A percentile compares a stretch with the other conserved stretches of the same genome.
These are phyloP conservation scores for Phialemoniopsis sp. DNA, from an alignment of 2,329 filamentous ascomycete genomes.

Conservation along the genomic window DNA sequence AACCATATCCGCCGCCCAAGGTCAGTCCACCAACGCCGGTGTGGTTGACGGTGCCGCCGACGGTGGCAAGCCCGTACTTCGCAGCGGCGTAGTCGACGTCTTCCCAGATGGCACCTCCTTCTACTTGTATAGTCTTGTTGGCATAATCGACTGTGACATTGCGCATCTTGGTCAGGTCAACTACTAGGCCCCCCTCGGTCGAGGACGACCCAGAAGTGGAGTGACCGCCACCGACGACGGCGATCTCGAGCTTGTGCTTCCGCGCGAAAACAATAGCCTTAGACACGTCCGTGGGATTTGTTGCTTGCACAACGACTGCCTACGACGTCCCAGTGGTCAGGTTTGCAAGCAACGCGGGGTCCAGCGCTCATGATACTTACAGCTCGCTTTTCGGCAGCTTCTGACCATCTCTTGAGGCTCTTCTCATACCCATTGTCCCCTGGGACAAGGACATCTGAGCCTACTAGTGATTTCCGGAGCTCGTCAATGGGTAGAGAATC, in stretches of 20 bases:
- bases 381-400: conserved; percentile 28
- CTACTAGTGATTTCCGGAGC: too few species aligned
- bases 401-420: conserved; percentile 31
- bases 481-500: too few species aligned
- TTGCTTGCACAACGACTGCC: conserved; percentile 39
- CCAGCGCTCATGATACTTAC: too few species aligned
- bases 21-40: conserved; percentile 58
- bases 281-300: conserved; percentile 31
- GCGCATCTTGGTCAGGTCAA: conserved; percentile 49
- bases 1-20: conserved; percentile 55
- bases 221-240: conserved; percentile 52
- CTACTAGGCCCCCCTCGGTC: conserved; percentile 46
- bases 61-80: conserved; percentile 48
- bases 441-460: too few species aligned
- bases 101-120: conserved; percentile 48
- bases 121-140: conserved; percentile 38
- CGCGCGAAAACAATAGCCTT: conserved; percentile 37
- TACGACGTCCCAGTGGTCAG: too few species aligned
- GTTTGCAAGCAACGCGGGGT: too few species aligned
- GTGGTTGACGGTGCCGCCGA: conserved; percentile 59
- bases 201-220: conserved; percentile 47
- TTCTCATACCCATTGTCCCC: conserved; percentile 25
- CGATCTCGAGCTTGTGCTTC: conserved; percentile 40
- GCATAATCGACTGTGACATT: conserved; percentile 40
- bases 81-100: conserved; percentile 49